A percentile compares a stretch with the other conserved stretches of the same genome.
Evolutionary conservation across 805 yeast genomes (phyloP).

Genomic region (Saccharomycopsis babjevae): DNA sequence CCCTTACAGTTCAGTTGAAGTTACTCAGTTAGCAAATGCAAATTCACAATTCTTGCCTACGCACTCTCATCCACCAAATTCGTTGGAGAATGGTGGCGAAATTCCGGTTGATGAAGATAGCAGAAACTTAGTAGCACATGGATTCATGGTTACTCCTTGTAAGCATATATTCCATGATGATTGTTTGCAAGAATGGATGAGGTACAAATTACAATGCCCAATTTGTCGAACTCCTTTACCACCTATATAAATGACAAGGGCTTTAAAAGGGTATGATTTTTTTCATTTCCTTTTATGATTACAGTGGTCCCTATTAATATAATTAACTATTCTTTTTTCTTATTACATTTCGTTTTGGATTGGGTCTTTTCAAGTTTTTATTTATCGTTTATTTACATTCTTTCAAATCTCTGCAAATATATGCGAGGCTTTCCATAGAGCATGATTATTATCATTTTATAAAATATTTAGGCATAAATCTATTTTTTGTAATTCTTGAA

Average conservation of each 20-base stretch:
- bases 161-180: slow-evolving; percentile 79
- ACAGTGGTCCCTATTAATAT: no score
- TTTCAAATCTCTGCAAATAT: no score
- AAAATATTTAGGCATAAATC: no score
- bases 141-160: slow-evolving; percentile 84
- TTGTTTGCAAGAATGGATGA: slow-evolving; percentile 93
- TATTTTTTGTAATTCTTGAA: no score
- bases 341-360: no score
- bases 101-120: background rate
- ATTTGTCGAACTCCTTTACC: slow-evolving; percentile 82
- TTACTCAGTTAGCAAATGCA: background rate
- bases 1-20: slow-evolving; percentile 18
- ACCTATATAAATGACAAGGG: slow-evolving; percentile 41
- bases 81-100: background rate
- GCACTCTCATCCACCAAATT: background rate
- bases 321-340: no score
- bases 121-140: slow-evolving; percentile 22
- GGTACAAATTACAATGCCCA: slow-evolving; percentile 85
- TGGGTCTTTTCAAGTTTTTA: no score
- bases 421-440: no score
- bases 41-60: background rate
- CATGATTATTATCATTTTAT: no score
- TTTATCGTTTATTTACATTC: no score
- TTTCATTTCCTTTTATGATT: no score
- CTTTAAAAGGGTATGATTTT: no score